These are phyloP conservation scores for Alternaria alternata DNA, from an alignment of 2,329 filamentous ascomycete species.

Conservation along the genomic window DNA sequence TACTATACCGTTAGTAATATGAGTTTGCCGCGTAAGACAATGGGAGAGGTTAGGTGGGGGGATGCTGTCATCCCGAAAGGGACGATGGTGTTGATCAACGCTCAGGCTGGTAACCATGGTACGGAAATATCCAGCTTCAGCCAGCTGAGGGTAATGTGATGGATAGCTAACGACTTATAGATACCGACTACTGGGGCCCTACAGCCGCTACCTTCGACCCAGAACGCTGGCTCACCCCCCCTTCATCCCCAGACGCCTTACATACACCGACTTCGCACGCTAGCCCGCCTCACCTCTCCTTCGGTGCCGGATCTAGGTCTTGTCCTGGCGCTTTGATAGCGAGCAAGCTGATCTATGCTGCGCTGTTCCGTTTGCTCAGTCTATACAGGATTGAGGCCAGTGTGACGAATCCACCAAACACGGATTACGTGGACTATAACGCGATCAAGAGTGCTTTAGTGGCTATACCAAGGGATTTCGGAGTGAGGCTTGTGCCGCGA, in stretches of 20 bases:
- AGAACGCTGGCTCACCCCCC: slow-evolving; percentile 55
- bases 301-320: slow-evolving; percentile 61
- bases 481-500: slow-evolving; percentile 63
- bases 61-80: slow-evolving; percentile 61
- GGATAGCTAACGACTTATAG: slow-evolving; percentile 54
- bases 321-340: slow-evolving; percentile 63
- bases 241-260: background rate
- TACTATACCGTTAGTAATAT: slow-evolving; percentile 63
- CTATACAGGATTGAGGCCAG: slow-evolving; percentile 61
- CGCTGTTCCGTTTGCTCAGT: slow-evolving; percentile 59
- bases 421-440: slow-evolving; percentile 70
- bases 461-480: slow-evolving; percentile 67
- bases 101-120: slow-evolving; percentile 64
- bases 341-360: slow-evolving; percentile 59
- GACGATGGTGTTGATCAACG: slow-evolving; percentile 65
- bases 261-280: slow-evolving; percentile 36
- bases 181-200: slow-evolving; percentile 59
- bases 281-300: slow-evolving; percentile 55
- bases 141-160: slow-evolving; percentile 45
- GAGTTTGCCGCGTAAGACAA: slow-evolving; percentile 62
- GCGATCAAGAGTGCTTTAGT: slow-evolving; percentile 67
- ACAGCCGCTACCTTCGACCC: slow-evolving; percentile 59
- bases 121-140: background rate
- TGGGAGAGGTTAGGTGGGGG: slow-evolving; percentile 61
- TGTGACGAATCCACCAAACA: slow-evolving; percentile 62